Percentiles rank a stretch among this genome's conserved stretches.
Evolutionary conservation across 2,329 filamentous ascomycete species (phyloP).

Genomic region (Chrysosporium queenslandicum): DNA sequence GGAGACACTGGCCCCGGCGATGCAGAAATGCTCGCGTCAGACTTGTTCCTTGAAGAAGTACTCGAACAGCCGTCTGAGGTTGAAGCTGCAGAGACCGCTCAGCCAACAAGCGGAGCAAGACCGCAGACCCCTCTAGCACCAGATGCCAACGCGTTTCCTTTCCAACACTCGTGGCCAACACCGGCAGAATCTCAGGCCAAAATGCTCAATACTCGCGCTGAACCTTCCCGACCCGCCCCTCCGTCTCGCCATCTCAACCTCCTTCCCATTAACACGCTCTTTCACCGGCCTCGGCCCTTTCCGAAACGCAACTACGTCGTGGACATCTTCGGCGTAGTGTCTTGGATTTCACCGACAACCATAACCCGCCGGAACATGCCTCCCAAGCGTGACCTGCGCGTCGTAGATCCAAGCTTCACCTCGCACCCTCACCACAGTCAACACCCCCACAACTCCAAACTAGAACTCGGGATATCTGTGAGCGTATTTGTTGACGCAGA

Average conservation of each 20-base stretch:
- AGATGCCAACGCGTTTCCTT: neutral
- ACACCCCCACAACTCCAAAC: neutral
- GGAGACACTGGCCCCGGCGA: neutral
- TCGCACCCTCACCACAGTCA: neutral
- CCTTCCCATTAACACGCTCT: conserved; percentile 11
- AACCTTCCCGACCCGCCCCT: neutral
- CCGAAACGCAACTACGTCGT: conserved; percentile 23
- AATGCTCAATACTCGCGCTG: neutral
- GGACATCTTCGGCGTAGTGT: conserved; percentile 22
- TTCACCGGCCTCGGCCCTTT: conserved; percentile 15
- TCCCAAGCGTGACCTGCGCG: conserved; percentile 24
- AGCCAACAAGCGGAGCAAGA: neutral
- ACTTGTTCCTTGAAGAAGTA: neutral
- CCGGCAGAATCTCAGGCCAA: neutral
- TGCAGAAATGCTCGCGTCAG: neutral
- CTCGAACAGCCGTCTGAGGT: neutral
- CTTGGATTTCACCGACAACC: conserved; percentile 21
- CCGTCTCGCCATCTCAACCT: conserved; percentile 12
- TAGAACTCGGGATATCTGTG: conserved; percentile 19
- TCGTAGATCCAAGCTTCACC: conserved; percentile 21
- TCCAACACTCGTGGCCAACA: neutral
- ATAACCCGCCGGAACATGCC: conserved; percentile 22
- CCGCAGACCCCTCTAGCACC: neutral
- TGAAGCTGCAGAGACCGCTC: too few species aligned
- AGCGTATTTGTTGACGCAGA: conserved; percentile 25